phyloP scores from a whole-genome alignment of 1,284 basidiomycete species.

The Trichosporon ovoides region DNA sequence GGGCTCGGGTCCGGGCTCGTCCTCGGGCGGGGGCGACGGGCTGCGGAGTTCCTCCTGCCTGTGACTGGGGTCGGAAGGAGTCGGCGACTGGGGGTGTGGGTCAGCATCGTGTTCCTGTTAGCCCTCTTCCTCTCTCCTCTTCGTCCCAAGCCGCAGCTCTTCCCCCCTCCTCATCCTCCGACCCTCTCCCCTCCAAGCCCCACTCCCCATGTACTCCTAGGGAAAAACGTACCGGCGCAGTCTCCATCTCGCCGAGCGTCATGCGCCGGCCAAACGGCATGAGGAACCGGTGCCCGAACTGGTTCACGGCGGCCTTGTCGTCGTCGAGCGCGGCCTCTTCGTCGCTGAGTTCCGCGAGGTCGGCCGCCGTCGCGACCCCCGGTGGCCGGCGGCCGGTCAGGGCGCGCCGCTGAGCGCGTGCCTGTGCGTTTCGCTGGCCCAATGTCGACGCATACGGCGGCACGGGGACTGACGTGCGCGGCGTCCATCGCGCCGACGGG shows the following conservation, averaged over 20 bases:
- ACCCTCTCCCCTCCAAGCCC: background rate
- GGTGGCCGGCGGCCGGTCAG: slow-evolving; percentile 31
- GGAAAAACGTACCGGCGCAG: slow-evolving; percentile 30
- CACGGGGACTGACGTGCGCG: background rate
- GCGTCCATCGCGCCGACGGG: background rate
- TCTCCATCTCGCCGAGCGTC: slow-evolving; percentile 46
- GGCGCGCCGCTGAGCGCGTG: slow-evolving; percentile 28
- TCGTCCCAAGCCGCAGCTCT: background rate
- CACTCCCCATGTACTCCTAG: background rate
- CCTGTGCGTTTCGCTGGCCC: background rate
- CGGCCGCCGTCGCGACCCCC: slow-evolving; percentile 28
- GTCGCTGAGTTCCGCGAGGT: slow-evolving; percentile 35
- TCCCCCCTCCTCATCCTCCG: background rate
- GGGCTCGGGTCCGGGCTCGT: slow-evolving; percentile 6
- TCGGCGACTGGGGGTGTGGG: slow-evolving; percentile 28
- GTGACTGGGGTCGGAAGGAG: slow-evolving; percentile 40
- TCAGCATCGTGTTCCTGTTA: too few relatives aligned
- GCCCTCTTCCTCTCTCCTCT: too few relatives aligned
- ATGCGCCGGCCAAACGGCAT: slow-evolving; percentile 38
- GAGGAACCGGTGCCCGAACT: slow-evolving; percentile 44
- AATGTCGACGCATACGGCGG: background rate
- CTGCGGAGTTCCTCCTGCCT: slow-evolving; percentile 39
- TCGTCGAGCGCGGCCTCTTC: slow-evolving; percentile 38
- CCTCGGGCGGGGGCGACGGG: background rate
- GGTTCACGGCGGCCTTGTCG: slow-evolving; percentile 34